A percentile compares a stretch with the other conserved stretches of the same genome.
Evolutionary conservation across 345 rosid genomes (phyloP).

Genomic region (Nephelium lappaceum): DNA sequence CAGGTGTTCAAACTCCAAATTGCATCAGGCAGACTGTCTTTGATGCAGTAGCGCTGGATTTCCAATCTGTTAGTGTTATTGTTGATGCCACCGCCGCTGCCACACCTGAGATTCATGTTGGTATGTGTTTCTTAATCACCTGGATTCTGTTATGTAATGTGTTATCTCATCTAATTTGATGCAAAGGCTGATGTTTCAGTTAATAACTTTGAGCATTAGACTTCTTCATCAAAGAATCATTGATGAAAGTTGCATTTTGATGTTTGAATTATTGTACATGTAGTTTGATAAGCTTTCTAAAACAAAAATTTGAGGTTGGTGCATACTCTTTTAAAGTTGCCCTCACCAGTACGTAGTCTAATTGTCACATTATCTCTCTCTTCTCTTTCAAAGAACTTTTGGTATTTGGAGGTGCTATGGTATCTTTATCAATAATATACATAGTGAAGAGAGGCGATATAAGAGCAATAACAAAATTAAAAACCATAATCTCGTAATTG

Average conservation of each 20-base stretch:
- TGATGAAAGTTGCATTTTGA: neutral
- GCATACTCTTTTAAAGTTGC: neutral
- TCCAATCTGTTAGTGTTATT: conserved; percentile 56
- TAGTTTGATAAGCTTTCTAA: neutral
- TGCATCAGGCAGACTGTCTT: conserved; percentile 87
- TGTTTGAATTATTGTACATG: neutral
- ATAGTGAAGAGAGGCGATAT: neutral
- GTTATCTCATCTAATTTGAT: neutral
- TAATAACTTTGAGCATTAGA: neutral
- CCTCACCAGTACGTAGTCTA: neutral
- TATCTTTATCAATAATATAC: neutral
- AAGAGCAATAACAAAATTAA: no score
- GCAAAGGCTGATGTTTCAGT: neutral
- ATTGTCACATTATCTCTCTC: conserved; percentile 28
- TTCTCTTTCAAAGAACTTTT: neutral
- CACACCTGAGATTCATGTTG: conserved; percentile 69
- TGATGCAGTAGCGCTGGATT: conserved; percentile 80
- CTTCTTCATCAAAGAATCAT: neutral
- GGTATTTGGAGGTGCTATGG: neutral
- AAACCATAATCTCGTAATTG: neutral
- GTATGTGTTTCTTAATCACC: conserved; percentile 32
- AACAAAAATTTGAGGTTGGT: neutral
- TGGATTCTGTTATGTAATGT: neutral
- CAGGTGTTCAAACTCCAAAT: conserved; percentile 89
- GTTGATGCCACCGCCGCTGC: conserved; percentile 92